phyloP scores from a whole-genome alignment of 2,329 filamentous ascomycete species.

The Microascus cirrosus region DNA sequence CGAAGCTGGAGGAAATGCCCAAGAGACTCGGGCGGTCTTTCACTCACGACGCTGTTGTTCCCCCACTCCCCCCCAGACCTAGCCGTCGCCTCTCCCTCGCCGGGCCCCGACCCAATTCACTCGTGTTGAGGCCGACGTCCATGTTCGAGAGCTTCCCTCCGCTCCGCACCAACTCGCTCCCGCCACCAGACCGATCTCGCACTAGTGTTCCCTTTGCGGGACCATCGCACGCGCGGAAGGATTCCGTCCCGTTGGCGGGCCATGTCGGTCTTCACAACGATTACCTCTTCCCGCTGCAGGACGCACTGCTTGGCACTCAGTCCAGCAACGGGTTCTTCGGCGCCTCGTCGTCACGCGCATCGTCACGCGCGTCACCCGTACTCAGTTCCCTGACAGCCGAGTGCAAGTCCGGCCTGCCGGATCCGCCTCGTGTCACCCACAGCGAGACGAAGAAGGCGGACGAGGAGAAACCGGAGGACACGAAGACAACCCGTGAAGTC shows the following conservation, averaged over 20 bases:
- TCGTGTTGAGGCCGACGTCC: background rate
- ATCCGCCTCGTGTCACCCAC: background rate
- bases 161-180: background rate
- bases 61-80: background rate
- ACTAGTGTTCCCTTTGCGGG: background rate
- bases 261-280: background rate
- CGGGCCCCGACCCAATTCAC: background rate
- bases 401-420: background rate
- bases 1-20: background rate
- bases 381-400: background rate
- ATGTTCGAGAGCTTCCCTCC: background rate
- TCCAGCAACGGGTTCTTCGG: background rate
- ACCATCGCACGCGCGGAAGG: background rate
- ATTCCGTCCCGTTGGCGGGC: background rate
- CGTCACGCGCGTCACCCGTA: background rate
- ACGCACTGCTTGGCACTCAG: background rate
- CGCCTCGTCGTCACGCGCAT: background rate
- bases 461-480: background rate
- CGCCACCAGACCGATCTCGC: background rate
- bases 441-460: background rate
- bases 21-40: background rate
- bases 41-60: background rate
- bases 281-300: background rate
- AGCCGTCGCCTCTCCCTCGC: background rate
- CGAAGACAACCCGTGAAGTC: background rate